Base-by-base conservation (phyloP, 805 yeast species). In the Candida namnaoensis region DNA sequence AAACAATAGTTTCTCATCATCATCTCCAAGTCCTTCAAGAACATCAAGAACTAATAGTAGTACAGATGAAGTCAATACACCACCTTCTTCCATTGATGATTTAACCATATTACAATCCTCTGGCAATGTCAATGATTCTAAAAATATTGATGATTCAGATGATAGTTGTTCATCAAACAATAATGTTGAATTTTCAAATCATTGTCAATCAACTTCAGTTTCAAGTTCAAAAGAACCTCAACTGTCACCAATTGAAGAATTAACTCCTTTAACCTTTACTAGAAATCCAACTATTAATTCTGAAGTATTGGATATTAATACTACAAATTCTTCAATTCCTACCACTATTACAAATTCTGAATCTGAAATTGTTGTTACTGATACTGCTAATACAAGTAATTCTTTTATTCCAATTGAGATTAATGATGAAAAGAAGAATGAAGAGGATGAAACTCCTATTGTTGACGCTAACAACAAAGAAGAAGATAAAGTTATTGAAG, bases 11-110 rank as follows among this genome's bases (percentile, higher is more conserved):
- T 40, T 15, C 25, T 53, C 57, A 1, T 41, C 53, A 1, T 9
- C 32, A 30, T 53, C 59, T 4, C 60, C 58, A 26, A 48, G 54
- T 8, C 56, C 59, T 15, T 54, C 57, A 2, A 41, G 60, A 35
- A 42, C 50, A 3, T 54, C 60, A 1, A 45, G 57, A 39, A 44
- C 57, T 14, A 44, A 38, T 11, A 52, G 48, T 5, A 49, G 54
- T 38, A 41, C 44, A 11, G 42, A 45, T 40, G 60, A 56, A 23
- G 13, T 19, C 8, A 51, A 50, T 24, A 53, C 60, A 6, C 60
- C 60, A 6, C 51, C 60, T 15, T 54, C 59, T 1, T 54, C 59
- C 8, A 48, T 54, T 24, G 60, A 56, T 37, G 60, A 56, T 35
- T 40, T 56, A 5, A 47, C 50, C 1, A 34, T 47, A n/a, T 43